Conservation (phyloP, 495 filamentous ascomycete genomes). For the Tuber indicum region DNA sequence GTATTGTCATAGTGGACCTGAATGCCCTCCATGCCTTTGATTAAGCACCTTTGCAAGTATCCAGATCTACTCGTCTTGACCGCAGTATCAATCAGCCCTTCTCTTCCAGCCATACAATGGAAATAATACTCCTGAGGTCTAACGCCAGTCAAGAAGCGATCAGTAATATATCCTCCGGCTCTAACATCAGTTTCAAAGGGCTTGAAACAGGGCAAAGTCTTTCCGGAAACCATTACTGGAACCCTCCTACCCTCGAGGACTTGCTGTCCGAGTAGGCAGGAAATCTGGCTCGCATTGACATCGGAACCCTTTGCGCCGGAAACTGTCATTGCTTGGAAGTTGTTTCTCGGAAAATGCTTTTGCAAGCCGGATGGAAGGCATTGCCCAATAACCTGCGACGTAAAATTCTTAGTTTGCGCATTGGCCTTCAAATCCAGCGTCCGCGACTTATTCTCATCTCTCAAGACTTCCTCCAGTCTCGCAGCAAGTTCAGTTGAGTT, state of each 20-base stretch:
- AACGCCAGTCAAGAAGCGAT: constrained; percentile 97
- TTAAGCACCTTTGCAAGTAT: constrained; percentile 93
- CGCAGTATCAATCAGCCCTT: constrained; percentile 98
- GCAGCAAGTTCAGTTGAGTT: constrained; percentile 63
- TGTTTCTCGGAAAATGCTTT: constrained; percentile 92
- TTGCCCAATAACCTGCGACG: constrained; percentile 65
- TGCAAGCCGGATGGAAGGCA: constrained; percentile 77
- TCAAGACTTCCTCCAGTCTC: constrained; percentile 79
- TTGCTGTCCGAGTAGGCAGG: constrained; percentile 94
- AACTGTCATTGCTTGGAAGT: constrained; percentile 98
- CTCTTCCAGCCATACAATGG: constrained; percentile 98
- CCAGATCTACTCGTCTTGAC: constrained; percentile 97
- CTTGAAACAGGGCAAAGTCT: constrained; percentile 89
- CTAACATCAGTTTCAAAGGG: constrained; percentile 83
- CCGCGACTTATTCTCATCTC: constrained; percentile 82
- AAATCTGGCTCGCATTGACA: constrained; percentile 96
- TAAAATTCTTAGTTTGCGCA: constrained; percentile 60
- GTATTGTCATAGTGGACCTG: constrained; percentile 87
- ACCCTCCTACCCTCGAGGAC: constrained; percentile 92
- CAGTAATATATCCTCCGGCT: constrained; percentile 88
- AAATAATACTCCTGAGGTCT: constrained; percentile 98
- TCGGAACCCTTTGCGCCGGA: constrained; percentile 89
- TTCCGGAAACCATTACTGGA: constrained; percentile 95
- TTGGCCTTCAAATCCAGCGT: constrained; percentile 83
- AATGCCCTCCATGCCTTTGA: constrained; percentile 98